Evolutionary conservation across 306 rosid genomes (phyloP), one percentile per base, ranked within the genome.

Genomic region (Abrus pulchellus): DNA sequence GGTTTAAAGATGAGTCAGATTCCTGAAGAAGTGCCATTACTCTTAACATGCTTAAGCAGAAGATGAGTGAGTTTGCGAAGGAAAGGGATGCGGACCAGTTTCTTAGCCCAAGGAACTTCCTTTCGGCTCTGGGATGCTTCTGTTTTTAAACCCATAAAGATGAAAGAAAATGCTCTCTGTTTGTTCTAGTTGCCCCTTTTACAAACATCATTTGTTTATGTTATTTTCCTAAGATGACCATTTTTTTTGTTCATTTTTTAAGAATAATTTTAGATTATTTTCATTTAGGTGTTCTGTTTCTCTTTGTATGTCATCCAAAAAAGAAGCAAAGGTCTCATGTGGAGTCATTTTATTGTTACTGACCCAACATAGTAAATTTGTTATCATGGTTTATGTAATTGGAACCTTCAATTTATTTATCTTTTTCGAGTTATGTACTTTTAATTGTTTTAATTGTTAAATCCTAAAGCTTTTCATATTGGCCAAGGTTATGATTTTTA

Each of bases 31-130:
- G 0, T 20, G 20, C 20, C 20, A 20, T 93, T 4, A 82, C 86
- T 49, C 93, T 93, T 81, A 91, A 87, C 33, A 72, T 76, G 64
- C 90, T 93, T 7, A 91, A 81, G 89, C 63, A 77, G 27, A 88
- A 76, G 68, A 89, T 91, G 96, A 88, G 84, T 0, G 89, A 86
- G 5, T 93, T 93, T 70, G 85, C 97, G 1, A 85, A 85, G 49
- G 90, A 89, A 54, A 88, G 97, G 68, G 41, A 91, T 43, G 91
- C 96, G 97, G 94, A 91, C 4, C 83, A 53, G 78, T 93, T 59
- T 72, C 97, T 91, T 48, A 90, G 92, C 80, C 97, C 97, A 49
- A 93, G 97, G 74, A 93, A 92, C 86, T 92, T 93, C 43, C 97
- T 93, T 43, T 76, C 91, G 82, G 97, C 97, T 85, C 55, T 93